Evolutionary conservation across 805 yeast species (phyloP).

Genomic region (Saturnispora dispora): DNA sequence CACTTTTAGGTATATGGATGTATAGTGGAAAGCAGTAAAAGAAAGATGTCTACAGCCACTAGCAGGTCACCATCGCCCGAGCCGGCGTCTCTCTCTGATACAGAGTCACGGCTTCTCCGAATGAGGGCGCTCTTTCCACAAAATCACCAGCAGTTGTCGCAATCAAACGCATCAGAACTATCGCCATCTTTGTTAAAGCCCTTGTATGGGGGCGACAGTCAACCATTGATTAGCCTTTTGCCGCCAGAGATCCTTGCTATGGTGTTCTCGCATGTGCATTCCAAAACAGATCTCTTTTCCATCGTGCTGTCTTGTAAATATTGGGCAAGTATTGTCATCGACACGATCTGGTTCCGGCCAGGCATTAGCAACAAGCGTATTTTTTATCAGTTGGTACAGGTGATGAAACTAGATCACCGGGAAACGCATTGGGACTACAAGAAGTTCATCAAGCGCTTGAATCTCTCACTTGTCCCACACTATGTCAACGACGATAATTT

Average conservation of each 20-base stretch:
- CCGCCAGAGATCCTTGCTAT: conserved; percentile 57
- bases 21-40: neutral
- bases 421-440: conserved; percentile 59
- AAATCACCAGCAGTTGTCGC: neutral
- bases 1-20: neutral
- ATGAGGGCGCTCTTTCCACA: neutral
- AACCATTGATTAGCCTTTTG: conserved; percentile 32
- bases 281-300: conserved; percentile 50
- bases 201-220: neutral
- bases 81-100: neutral
- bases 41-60: conserved; percentile 3
- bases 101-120: conserved; percentile 4
- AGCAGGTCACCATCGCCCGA: conserved; percentile 7
- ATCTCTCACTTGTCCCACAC: conserved; percentile 65
- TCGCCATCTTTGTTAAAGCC: neutral
- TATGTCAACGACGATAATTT: conserved; percentile 58
- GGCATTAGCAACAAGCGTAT: conserved; percentile 44
- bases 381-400: conserved; percentile 43
- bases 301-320: conserved; percentile 66
- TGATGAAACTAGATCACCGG: conserved; percentile 41
- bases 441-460: conserved; percentile 65
- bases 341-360: conserved; percentile 84
- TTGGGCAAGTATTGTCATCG: conserved; percentile 73
- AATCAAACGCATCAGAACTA: neutral
- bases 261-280: conserved; percentile 54